Conservation (phyloP, 495 filamentous ascomycete species). For the Penicillium salamii region DNA sequence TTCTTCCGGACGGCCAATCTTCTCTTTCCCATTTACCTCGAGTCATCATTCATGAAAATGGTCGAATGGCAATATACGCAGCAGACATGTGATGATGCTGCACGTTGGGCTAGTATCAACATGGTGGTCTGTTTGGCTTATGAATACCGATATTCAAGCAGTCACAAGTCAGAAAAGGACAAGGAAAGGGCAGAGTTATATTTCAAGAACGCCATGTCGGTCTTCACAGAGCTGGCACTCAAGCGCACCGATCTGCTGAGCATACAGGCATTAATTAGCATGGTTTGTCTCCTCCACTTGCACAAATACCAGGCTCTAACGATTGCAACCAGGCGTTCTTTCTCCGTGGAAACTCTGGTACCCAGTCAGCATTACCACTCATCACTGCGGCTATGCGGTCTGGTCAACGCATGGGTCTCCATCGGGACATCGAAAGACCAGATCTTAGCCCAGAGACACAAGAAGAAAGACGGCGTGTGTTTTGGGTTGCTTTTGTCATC, state of each 20-base stretch:
- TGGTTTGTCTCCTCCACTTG: conserved; percentile 49
- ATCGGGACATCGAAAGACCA: conserved; percentile 82
- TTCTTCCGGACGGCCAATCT: conserved; percentile 96
- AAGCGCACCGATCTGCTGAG: conserved; percentile 91
- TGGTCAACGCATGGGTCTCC: conserved; percentile 90
- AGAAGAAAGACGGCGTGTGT: conserved; percentile 91
- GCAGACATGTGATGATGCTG: conserved; percentile 87
- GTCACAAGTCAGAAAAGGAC: conserved; percentile 79
- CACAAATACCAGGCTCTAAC: conserved; percentile 1
- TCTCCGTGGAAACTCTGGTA: conserved; percentile 90
- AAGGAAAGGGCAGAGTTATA: conserved; percentile 88
- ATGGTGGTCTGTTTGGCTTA: conserved; percentile 87
- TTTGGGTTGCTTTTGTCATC: conserved; percentile 94
- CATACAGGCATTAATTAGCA: conserved; percentile 89
- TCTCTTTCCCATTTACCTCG: conserved; percentile 94
- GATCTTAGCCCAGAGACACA: conserved; percentile 78
- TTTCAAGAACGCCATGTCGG: conserved; percentile 92
- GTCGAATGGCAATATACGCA: conserved; percentile 91
- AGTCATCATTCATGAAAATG: conserved; percentile 91
- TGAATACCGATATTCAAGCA: conserved; percentile 83
- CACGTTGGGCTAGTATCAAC: conserved; percentile 96
- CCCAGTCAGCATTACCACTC: conserved; percentile 83
- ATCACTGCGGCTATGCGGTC: conserved; percentile 88
- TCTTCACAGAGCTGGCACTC: conserved; percentile 84
- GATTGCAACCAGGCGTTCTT: conserved; percentile 63